Conservation (phyloP, 2,329 filamentous ascomycete species). For the Xylaria arbuscula region DNA sequence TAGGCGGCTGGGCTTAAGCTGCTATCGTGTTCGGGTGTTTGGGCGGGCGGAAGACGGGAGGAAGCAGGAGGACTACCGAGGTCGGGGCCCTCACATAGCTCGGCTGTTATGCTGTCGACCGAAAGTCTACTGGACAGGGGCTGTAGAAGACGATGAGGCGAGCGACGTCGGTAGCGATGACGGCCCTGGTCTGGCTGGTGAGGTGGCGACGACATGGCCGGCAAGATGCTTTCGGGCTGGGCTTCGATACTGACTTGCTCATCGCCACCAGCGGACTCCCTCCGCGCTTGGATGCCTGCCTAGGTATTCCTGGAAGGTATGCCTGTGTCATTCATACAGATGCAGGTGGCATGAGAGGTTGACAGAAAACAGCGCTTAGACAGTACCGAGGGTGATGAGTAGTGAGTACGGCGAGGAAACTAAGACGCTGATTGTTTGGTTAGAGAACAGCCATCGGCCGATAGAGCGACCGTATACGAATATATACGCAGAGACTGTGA, state of each 20-base stretch:
- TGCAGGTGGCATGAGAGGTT: slow-evolving; percentile 10
- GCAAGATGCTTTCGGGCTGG: slow-evolving; percentile 7
- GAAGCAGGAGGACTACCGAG: slow-evolving; percentile 54
- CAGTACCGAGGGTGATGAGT: slow-evolving; percentile 11
- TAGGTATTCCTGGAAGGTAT: slow-evolving; percentile 67
- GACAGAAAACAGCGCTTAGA: not conserved
- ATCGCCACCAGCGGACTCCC: slow-evolving; percentile 44
- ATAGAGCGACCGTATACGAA: not conserved
- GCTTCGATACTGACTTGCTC: not conserved
- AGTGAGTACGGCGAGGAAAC: slow-evolving; percentile 5
- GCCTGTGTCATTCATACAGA: slow-evolving; percentile 57
- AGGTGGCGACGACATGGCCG: slow-evolving; percentile 45
- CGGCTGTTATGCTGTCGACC: slow-evolving; percentile 70
- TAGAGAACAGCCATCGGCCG: not conserved
- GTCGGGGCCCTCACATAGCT: slow-evolving; percentile 69
- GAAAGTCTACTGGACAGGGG: slow-evolving; percentile 56
- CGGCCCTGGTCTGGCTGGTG: slow-evolving; percentile 19
- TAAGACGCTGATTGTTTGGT: slow-evolving; percentile 2
- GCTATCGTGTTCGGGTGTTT: slow-evolving; percentile 48
- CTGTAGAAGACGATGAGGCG: slow-evolving; percentile 29
- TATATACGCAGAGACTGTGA: slow-evolving; percentile 6
- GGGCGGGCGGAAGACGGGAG: slow-evolving; percentile 30
- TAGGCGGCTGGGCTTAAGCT: slow-evolving; percentile 48
- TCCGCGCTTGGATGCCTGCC: slow-evolving; percentile 48
- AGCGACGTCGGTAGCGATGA: not conserved